phyloP scores from a whole-genome alignment of 164 flowering plant species.

The Kalanchoe fedtschenkoi region DNA sequence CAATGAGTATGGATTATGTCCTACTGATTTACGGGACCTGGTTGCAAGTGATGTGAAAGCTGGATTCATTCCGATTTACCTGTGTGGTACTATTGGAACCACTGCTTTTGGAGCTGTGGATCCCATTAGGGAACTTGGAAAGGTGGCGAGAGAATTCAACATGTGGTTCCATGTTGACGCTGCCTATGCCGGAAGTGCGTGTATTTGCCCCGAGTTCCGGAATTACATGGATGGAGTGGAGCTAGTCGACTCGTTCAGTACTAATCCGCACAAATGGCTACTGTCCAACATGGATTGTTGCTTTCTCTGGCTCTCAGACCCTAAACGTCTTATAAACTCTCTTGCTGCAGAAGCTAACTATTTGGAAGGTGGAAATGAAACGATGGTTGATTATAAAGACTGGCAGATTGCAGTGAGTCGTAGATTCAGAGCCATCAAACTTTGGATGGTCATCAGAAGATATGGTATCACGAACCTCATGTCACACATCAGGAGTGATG shows the following conservation, averaged over 20 bases:
- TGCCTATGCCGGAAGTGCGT: conserved; percentile 9
- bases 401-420: conserved; percentile 7
- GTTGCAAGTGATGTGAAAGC: neutral
- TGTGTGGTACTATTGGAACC: conserved; percentile 4
- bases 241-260: conserved; percentile 4
- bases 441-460: conserved; percentile 6
- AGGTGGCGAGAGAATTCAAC: conserved; percentile 1
- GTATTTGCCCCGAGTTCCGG: conserved; percentile 10
- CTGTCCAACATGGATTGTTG: conserved; percentile 11
- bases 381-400: conserved; percentile 8
- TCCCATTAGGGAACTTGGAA: conserved; percentile 5
- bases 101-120: conserved; percentile 1
- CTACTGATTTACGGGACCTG: neutral
- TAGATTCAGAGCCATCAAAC: conserved; percentile 2
- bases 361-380: neutral
- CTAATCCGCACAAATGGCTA: conserved; percentile 10
- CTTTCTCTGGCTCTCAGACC: neutral
- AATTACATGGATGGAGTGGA: conserved; percentile 3
- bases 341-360: neutral
- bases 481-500: conserved; percentile 11
- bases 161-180: conserved; percentile 10
- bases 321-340: neutral
- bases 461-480: conserved; percentile 3
- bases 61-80: conserved; percentile 1
- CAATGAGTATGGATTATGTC: neutral